Base-by-base conservation (phyloP, 768 basidiomycete genomes). In the Exsudoporus frostii region DNA sequence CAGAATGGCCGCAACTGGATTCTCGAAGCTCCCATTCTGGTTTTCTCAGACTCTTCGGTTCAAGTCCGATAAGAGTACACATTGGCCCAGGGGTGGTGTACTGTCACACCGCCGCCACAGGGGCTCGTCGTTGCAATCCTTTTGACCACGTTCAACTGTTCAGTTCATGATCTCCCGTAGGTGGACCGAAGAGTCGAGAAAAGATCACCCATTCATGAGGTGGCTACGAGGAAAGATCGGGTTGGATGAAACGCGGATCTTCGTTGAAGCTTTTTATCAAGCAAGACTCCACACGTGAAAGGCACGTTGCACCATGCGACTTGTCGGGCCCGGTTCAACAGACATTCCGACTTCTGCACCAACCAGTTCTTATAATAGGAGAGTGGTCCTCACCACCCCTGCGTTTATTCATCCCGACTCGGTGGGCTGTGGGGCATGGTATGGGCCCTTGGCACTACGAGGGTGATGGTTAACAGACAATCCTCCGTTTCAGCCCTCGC, bases 1-100 rank as follows among this genome's bases (percentile, higher is more conserved):
- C 54, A 47, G 45, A 24, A 56, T 24, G 20, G 7, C 45, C 36
- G 41, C 53, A 4, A n/a, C 20, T 36, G 36, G 5, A 30, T 42
- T 20, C 20, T 40, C 17, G 20, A 59, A 46, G 37, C 32, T 5
- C 29, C 38, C 37, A 36, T 54, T 46, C n/a, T 34, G 52, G 46
- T 29, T 55, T 59, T 60, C 57, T 59, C 57, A 59, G 56, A 33
- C 56, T 22, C 6, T 52, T 46, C 37, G 42, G 45, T 45, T 48
- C 29, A 10, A 32, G 54, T 24, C 38, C 39, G 57, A 53, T 59
- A 34, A 47, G 17, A 11, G 24, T 13, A 46, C 45, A n/a, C 22
- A 22, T 33, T n/a, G 29, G n/a, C n/a, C 30, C 20, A 19, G 6
- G 20, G 32, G 22, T 13, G 11, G 27, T 19, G 37, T 30, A 34